Base-by-base conservation (phyloP, 139 green algal species). In the Helicosporidium sp. region DNA sequence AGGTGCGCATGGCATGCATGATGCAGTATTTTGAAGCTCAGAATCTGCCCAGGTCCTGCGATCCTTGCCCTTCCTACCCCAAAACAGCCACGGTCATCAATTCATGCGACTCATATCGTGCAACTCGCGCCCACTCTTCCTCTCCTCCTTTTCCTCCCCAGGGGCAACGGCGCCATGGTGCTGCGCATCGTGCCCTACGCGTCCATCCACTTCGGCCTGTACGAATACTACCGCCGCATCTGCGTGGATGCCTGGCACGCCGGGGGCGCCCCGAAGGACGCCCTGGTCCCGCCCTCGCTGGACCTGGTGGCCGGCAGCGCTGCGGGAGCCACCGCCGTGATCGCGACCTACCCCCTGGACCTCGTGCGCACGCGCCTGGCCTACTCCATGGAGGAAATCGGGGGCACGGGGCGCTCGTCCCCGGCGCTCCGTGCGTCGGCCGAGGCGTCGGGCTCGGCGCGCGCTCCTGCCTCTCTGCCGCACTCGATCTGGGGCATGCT, bases 271-370 rank as follows among this genome's bases (percentile, higher is more conserved):
- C 28, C 13, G 25, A 26, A 29, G 13, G 7, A 19, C 12, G 20
- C 17, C 18, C 33, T 23, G 10, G 57, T 73, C 5, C 52, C 69
- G 5, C 66, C 76, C 0, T 8, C 68, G n/a, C 53, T 76, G 24
- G 77, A 91, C 53, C 61, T 93, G 26, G 5, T 82, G 10, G 82
- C 82, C 2, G 82, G 80, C 24, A 83, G 77, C 6, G 48, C 62
- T 8, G 70, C 80, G 18, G 84, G 84, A 16, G 82, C 79, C 23
- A 88, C 63, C 7, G 83, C 83, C 4, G 84, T 93, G 26, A 17
- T 88, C 35, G 23, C 80, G 0, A 94, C 84, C 0, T 94, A 94
- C 58, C 84, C 84, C 0, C 63, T 94, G 19, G 84, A 94, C 65
- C 44, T 94, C 6, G 69, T 90, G 3, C 58, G 83, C 7, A 93